Evolutionary conservation across 2,329 filamentous ascomycete genomes (phyloP).

Genomic region (Colletotrichum sp.): DNA sequence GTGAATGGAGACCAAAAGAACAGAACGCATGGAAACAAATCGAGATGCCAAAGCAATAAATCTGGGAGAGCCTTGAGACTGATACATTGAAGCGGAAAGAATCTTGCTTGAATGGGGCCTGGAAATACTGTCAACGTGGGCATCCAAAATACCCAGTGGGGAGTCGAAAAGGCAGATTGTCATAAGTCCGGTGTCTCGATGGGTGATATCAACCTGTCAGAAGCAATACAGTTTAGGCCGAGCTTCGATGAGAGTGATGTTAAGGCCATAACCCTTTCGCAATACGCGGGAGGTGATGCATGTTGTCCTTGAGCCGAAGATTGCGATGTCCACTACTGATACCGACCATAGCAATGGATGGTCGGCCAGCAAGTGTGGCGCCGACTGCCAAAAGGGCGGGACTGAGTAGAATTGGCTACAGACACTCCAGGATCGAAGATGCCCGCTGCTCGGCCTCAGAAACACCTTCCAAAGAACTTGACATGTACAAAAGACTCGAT

Average conservation of each 20-base stretch:
- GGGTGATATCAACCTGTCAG: neutral
- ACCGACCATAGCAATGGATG: too few relatives aligned
- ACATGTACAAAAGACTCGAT: neutral
- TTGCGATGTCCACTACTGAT: too few relatives aligned
- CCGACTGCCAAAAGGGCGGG: neutral
- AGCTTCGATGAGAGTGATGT: too few relatives aligned
- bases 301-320: too few relatives aligned
- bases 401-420: neutral
- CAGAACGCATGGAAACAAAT: neutral
- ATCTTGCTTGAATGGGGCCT: neutral
- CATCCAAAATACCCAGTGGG: neutral
- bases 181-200: neutral
- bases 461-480: neutral
- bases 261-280: too few relatives aligned
- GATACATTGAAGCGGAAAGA: neutral
- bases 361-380: too few relatives aligned
- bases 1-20: neutral
- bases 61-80: neutral
- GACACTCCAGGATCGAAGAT: neutral
- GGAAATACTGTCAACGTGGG: neutral
- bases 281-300: too few relatives aligned
- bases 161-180: neutral
- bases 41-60: neutral
- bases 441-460: too few relatives aligned
- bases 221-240: neutral